phyloP scores from a whole-genome alignment of 495 filamentous ascomycete genomes.

The Letharia columbiana region DNA sequence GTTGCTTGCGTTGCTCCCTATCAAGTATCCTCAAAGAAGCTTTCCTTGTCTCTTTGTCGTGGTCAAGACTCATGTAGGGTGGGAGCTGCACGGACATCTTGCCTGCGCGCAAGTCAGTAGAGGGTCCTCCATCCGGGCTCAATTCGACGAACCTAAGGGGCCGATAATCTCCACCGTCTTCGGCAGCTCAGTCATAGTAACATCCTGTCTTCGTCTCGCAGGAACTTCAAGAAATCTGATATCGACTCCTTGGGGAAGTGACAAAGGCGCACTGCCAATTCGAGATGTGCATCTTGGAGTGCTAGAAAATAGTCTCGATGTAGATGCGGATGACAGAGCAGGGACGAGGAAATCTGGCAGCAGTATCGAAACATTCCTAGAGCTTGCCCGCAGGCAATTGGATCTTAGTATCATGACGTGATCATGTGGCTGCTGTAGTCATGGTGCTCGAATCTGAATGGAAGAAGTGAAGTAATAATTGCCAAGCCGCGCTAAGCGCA shows the following conservation, averaged over 20 bases:
- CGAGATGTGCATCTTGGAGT: slow-evolving; percentile 61
- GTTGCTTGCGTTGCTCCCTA: slow-evolving; percentile 56
- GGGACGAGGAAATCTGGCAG: slow-evolving; percentile 68
- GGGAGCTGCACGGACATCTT: slow-evolving; percentile 66
- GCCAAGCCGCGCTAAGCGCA: slow-evolving; percentile 12
- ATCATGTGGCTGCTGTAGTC: neutral
- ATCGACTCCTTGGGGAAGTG: slow-evolving; percentile 74
- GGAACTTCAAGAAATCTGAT: slow-evolving; percentile 56
- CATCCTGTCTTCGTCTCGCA: slow-evolving; percentile 40
- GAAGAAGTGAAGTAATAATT: neutral
- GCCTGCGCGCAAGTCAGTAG: slow-evolving; percentile 34
- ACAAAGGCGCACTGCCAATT: slow-evolving; percentile 72
- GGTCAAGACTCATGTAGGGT: slow-evolving; percentile 59
- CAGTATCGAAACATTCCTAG: neutral
- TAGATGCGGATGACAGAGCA: slow-evolving; percentile 48
- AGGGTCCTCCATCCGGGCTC: neutral
- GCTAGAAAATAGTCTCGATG: slow-evolving; percentile 60
- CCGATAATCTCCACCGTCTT: slow-evolving; percentile 62
- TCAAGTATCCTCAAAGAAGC: slow-evolving; percentile 61
- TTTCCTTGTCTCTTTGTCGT: slow-evolving; percentile 51
- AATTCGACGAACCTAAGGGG: slow-evolving; percentile 53
- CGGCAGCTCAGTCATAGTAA: slow-evolving; percentile 45
- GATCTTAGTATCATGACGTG: slow-evolving; percentile 20
- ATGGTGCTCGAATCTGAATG: neutral
- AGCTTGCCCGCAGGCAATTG: slow-evolving; percentile 2